Percentiles rank a stretch among this genome's conserved stretches.
phyloP scores from a whole-genome alignment of 2,329 filamentous ascomycete genomes.

The Calonectria naviculata region DNA sequence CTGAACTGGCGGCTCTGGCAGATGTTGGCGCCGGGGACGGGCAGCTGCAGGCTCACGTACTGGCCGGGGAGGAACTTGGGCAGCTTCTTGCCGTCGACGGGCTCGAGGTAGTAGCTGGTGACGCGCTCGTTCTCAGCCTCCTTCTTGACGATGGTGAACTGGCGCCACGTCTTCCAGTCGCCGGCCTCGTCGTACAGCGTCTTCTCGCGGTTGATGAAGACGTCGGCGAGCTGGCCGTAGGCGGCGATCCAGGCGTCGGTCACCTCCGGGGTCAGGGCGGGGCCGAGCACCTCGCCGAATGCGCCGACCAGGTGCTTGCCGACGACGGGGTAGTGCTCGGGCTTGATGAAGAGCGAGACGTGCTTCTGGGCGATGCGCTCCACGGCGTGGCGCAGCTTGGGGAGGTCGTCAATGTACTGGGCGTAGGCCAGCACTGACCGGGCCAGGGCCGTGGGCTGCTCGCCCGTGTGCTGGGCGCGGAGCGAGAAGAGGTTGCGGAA shows the following conservation, averaged over 20 bases:
- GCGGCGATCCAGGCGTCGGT: constrained; percentile 78
- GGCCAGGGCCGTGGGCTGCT: constrained; percentile 77
- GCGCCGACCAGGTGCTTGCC: constrained; percentile 75
- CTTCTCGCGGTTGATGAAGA: constrained; percentile 75
- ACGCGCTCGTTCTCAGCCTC: constrained; percentile 69
- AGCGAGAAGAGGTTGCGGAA: constrained; percentile 79
- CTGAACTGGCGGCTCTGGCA: constrained; percentile 81
- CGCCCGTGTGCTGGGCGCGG: constrained; percentile 74
- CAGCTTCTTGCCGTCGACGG: constrained; percentile 65
- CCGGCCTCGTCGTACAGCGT: constrained; percentile 66
- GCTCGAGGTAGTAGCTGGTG: constrained; percentile 77
- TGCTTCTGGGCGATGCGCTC: constrained; percentile 84
- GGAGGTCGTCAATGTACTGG: constrained; percentile 76
- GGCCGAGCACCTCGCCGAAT: constrained; percentile 75
- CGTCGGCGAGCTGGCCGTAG: constrained; percentile 76
- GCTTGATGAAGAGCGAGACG: constrained; percentile 74
- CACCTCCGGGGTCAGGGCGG: constrained; percentile 73
- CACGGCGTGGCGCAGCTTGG: constrained; percentile 63
- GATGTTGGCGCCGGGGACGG: constrained; percentile 68
- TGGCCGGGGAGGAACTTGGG: constrained; percentile 76
- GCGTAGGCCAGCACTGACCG: constrained; percentile 79
- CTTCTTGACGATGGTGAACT: constrained; percentile 69
- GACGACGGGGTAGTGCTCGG: constrained; percentile 78
- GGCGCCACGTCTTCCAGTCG: constrained; percentile 60
- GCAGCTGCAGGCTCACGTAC: constrained; percentile 75